Conservation (phyloP, 257 asterid species). For the Nicotiana sylvestris region DNA sequence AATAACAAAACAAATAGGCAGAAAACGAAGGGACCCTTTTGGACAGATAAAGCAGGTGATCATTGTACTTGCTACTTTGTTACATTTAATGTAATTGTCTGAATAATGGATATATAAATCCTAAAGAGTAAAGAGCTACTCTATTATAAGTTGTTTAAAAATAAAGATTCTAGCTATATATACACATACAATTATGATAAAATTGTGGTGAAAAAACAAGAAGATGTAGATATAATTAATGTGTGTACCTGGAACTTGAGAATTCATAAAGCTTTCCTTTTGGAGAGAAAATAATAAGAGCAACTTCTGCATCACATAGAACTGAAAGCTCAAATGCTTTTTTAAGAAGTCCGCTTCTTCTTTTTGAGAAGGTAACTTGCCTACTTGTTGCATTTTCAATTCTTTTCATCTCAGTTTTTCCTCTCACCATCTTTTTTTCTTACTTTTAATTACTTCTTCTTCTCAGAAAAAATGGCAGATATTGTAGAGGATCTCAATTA, state of each 20-base stretch:
- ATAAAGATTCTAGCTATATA: background rate
- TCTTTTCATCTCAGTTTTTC: conserved; percentile 53
- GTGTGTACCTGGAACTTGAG: conserved; percentile 46
- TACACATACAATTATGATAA: background rate
- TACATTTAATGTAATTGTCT: background rate
- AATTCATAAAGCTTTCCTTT: conserved; percentile 52
- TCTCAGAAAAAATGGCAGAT: background rate
- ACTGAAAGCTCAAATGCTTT: conserved; percentile 65
- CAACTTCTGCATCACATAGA: conserved; percentile 65
- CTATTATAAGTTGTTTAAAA: background rate
- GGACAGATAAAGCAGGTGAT: conserved; percentile 8
- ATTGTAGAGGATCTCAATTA: background rate
- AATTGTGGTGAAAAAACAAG: background rate
- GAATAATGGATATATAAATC: background rate
- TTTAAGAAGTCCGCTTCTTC: conserved; percentile 60
- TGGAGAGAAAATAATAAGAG: conserved; percentile 46
- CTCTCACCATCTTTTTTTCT: conserved; percentile 43
- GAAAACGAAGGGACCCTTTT: background rate
- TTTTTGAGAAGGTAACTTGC: conserved; percentile 60
- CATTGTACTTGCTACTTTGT: conserved; percentile 18
- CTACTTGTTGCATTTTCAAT: conserved; percentile 53
- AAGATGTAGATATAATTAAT: background rate
- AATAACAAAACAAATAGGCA: background rate
- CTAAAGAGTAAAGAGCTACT: no score
- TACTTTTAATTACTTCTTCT: background rate